phyloP scores from a whole-genome alignment of 1,139 yeast species.

The Meyerozyma guilliermondii region DNA sequence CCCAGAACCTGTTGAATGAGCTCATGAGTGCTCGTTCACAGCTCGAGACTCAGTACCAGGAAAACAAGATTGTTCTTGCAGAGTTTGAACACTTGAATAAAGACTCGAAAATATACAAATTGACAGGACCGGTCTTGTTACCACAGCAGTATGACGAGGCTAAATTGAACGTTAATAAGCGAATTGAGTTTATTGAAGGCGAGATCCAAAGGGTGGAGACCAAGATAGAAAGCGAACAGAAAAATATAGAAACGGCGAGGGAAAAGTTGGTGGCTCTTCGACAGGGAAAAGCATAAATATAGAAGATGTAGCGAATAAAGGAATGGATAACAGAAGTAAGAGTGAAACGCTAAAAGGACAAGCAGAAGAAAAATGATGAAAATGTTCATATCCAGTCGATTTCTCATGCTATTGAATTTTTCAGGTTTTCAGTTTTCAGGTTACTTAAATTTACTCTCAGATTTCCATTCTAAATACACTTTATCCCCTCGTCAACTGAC shows the following conservation, averaged over 20 bases:
- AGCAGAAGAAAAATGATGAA: too few species aligned
- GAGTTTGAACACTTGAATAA: conserved; percentile 65
- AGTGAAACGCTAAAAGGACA: background rate
- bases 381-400: too few species aligned
- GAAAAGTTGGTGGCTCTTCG: conserved; percentile 38
- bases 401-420: too few species aligned
- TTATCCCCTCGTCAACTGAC: conserved; percentile 65
- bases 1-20: conserved; percentile 36
- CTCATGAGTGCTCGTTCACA: conserved; percentile 59
- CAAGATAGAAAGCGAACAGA: conserved; percentile 50
- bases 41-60: conserved; percentile 79
- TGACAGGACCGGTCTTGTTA: conserved; percentile 86
- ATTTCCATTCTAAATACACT: too few species aligned
- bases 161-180: conserved; percentile 71
- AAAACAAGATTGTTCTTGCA: conserved; percentile 82
- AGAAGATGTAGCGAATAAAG: too few species aligned
- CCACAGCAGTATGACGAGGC: conserved; percentile 89
- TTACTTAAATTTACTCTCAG: too few species aligned
- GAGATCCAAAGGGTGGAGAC: conserved; percentile 71
- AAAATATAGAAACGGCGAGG: conserved; percentile 45
- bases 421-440: too few species aligned
- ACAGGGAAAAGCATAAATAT: background rate
- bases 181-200: conserved; percentile 76
- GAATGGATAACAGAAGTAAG: background rate
- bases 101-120: conserved; percentile 70